Conservation (phyloP, 108 stramenopile genomes). For the Nitzschia putrida region DNA sequence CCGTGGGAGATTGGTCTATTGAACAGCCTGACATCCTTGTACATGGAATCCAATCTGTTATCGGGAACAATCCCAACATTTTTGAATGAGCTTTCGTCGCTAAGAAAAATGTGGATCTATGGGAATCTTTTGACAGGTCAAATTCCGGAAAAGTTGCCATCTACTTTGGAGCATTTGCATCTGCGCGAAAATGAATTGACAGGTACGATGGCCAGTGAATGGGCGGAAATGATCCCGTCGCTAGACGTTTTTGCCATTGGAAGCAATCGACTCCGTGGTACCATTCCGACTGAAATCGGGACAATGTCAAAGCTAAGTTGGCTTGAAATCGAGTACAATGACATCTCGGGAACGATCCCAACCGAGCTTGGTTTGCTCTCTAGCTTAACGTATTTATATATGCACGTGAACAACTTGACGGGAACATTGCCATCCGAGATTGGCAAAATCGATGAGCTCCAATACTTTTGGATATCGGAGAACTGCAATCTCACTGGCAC, state of each 20-base stretch:
- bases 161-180: slow-evolving; percentile 31
- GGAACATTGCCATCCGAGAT: slow-evolving; percentile 15
- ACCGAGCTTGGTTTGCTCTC: slow-evolving; percentile 7
- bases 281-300: slow-evolving; percentile 39
- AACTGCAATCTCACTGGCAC: no score
- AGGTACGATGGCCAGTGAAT: slow-evolving; percentile 41
- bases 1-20: no score
- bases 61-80: slow-evolving; percentile 30
- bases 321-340: slow-evolving; percentile 40
- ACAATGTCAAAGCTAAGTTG: slow-evolving; percentile 33
- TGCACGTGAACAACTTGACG: slow-evolving; percentile 18
- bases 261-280: not conserved
- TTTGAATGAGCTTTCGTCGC: slow-evolving; percentile 26
- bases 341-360: slow-evolving; percentile 27
- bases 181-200: slow-evolving; percentile 42
- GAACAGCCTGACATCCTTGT: no score
- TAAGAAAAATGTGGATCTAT: slow-evolving; percentile 39
- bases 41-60: slow-evolving; percentile 1
- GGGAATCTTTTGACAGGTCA: slow-evolving; percentile 48
- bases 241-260: no score
- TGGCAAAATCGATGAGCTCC: not conserved
- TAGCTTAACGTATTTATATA: slow-evolving; percentile 7
- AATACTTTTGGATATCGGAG: no score
- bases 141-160: slow-evolving; percentile 51
- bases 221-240: no score